A percentile compares a stretch with the other conserved stretches of the same genome.
These are phyloP conservation scores for Coemansia sp. DNA, from an alignment of 192 early-diverging fungal species.

Conservation along the genomic window DNA sequence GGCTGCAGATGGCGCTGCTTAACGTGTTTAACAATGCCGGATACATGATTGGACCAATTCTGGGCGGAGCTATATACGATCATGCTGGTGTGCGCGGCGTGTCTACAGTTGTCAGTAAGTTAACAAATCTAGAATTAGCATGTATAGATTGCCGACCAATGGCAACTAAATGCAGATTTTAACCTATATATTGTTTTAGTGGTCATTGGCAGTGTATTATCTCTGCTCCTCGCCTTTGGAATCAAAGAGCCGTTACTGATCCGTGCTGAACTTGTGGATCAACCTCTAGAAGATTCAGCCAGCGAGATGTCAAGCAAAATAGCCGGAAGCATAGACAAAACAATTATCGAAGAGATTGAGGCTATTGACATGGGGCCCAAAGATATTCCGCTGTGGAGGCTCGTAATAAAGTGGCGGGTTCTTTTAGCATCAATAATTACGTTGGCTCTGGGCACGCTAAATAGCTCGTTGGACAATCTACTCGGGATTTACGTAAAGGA, in stretches of 20 bases:
- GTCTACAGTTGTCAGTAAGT: constrained; percentile 40
- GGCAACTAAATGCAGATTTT: too few relatives aligned
- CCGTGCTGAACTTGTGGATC: constrained; percentile 14
- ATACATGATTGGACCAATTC: constrained; percentile 36
- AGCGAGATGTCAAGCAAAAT: neutral
- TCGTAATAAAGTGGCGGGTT: constrained; percentile 48
- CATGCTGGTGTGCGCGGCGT: constrained; percentile 32
- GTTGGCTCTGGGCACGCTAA: constrained; percentile 25
- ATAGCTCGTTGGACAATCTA: constrained; percentile 35
- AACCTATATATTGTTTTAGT: constrained; percentile 14
- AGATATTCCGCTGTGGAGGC: constrained; percentile 35
- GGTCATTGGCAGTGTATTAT: constrained; percentile 15
- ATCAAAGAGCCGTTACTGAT: constrained; percentile 41
- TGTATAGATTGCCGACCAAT: too few relatives aligned
- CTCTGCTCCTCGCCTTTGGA: constrained; percentile 18
- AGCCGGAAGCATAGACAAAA: neutral
- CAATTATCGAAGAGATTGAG: constrained; percentile 2
- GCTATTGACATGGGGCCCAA: neutral
- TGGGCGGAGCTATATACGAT: constrained; percentile 42
- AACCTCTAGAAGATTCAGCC: neutral
- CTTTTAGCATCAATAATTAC: constrained; percentile 37
- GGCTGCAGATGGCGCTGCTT: constrained; percentile 36
- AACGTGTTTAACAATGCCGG: constrained; percentile 33
- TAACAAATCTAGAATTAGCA: neutral
- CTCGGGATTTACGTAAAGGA: constrained; percentile 38